Conservation (phyloP, 371 early-diverging fungal species). For the Mucor saturninus region DNA sequence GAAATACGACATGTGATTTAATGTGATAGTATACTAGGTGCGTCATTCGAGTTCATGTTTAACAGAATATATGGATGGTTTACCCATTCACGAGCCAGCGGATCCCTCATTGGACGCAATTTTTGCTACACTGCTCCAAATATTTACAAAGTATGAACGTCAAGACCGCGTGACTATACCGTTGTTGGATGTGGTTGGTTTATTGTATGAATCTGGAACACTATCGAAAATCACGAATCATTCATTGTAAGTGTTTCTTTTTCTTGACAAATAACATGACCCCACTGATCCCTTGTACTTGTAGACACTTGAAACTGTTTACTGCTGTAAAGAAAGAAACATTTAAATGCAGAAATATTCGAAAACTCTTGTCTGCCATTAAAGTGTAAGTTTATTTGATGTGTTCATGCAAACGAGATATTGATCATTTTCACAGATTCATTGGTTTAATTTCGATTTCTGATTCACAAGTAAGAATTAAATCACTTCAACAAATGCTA, state of each 20-base stretch:
- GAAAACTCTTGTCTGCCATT: constrained; percentile 50
- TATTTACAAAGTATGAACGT: constrained; percentile 51
- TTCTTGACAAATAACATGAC: background rate
- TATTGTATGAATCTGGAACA: constrained; percentile 64
- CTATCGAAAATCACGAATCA: constrained; percentile 46
- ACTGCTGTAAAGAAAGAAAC: constrained; percentile 38
- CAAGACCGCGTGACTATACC: constrained; percentile 73
- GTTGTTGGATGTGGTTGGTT: constrained; percentile 68
- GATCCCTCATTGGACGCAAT: constrained; percentile 36
- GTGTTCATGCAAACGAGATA: background rate
- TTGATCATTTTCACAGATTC: constrained; percentile 21
- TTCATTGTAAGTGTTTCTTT: constrained; percentile 30
- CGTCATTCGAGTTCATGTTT: constrained; percentile 71
- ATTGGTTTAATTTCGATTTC: constrained; percentile 43
- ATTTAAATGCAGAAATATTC: constrained; percentile 45
- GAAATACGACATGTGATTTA: constrained; percentile 2
- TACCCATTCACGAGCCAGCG: constrained; percentile 25
- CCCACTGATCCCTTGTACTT: background rate
- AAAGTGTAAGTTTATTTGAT: constrained; percentile 45
- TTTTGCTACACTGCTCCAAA: constrained; percentile 42
- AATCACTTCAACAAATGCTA: constrained; percentile 53
- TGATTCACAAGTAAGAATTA: constrained; percentile 32
- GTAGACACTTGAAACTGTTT: constrained; percentile 40
- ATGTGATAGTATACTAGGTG: constrained; percentile 44
- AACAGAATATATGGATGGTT: constrained; percentile 61